Conservation (phyloP, 441 rosid species). For the Populus trichocarpa region DNA sequence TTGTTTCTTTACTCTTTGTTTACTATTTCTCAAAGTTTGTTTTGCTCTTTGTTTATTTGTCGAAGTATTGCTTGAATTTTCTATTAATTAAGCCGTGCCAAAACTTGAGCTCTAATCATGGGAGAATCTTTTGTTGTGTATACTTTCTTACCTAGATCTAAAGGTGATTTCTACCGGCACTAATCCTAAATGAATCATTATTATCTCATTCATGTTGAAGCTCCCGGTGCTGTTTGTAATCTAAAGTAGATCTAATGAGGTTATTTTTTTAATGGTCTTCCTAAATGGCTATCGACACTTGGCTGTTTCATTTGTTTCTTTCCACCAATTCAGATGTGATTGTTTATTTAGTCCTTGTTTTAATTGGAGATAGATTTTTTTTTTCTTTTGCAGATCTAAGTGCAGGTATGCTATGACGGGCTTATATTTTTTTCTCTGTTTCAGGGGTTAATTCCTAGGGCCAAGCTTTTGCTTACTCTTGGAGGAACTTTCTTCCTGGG, state of each 20-base stretch:
- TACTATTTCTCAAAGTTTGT: neutral
- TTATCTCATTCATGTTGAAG: neutral
- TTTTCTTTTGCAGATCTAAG: neutral
- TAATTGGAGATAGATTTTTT: neutral
- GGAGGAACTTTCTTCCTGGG: slow-evolving; percentile 95
- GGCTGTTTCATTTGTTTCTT: neutral
- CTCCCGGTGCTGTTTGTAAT: neutral
- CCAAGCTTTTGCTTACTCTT: slow-evolving; percentile 66
- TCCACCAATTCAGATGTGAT: neutral
- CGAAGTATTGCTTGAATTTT: neutral
- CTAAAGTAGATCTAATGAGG: neutral
- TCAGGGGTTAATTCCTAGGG: slow-evolving; percentile 96
- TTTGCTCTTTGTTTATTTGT: neutral
- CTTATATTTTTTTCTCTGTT: slow-evolving; percentile 16
- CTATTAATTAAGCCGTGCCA: neutral
- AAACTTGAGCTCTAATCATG: neutral
- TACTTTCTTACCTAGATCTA: neutral
- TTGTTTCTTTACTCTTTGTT: neutral
- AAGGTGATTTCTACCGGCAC: neutral
- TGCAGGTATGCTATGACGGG: neutral
- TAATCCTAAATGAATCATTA: neutral
- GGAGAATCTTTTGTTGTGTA: neutral
- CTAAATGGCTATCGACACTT: neutral
- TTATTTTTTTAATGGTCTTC: neutral
- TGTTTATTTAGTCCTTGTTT: neutral